A percentile compares a stretch with the other conserved stretches of the same genome.
These are phyloP conservation scores for Tricholoma terreum DNA, from an alignment of 768 basidiomycete genomes.

Conservation along the genomic window DNA sequence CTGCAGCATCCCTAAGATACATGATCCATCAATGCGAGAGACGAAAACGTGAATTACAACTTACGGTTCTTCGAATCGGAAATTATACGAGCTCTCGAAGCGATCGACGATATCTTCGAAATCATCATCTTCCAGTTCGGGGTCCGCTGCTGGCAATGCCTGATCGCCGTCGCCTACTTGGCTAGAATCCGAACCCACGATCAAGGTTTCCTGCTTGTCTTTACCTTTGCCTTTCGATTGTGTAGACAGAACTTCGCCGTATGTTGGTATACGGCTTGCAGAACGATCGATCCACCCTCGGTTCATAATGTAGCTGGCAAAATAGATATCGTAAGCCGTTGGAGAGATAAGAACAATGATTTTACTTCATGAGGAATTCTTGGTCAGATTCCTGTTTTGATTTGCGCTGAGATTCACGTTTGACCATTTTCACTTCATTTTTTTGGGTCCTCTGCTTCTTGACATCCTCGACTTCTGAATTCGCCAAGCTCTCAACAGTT, in stretches of 20 bases:
- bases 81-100: constrained; percentile 97
- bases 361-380: constrained; percentile 85
- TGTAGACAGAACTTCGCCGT: constrained; percentile 67
- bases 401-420: constrained; percentile 24
- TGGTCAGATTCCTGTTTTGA: constrained; percentile 68
- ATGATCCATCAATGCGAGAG: not conserved
- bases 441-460: constrained; percentile 36
- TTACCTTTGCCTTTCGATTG: constrained; percentile 34
- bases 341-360: not conserved
- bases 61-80: constrained; percentile 94
- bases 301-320: constrained; percentile 85
- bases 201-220: constrained; percentile 17
- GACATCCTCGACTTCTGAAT: constrained; percentile 16
- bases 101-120: constrained; percentile 90
- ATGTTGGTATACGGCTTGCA: constrained; percentile 74
- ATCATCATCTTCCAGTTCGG: constrained; percentile 55
- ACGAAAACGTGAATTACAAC: constrained; percentile 32
- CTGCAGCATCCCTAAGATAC: constrained; percentile 52
- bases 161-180: constrained; percentile 13
- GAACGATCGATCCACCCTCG: constrained; percentile 95
- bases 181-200: constrained; percentile 21
- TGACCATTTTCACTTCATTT: constrained; percentile 32
- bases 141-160: constrained; percentile 20
- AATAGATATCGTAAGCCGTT: not conserved
- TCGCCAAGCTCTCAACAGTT: constrained; percentile 15